These are phyloP conservation scores for Epichloe aotearoae DNA, from an alignment of 2,329 filamentous ascomycete species.

Conservation along the genomic window DNA sequence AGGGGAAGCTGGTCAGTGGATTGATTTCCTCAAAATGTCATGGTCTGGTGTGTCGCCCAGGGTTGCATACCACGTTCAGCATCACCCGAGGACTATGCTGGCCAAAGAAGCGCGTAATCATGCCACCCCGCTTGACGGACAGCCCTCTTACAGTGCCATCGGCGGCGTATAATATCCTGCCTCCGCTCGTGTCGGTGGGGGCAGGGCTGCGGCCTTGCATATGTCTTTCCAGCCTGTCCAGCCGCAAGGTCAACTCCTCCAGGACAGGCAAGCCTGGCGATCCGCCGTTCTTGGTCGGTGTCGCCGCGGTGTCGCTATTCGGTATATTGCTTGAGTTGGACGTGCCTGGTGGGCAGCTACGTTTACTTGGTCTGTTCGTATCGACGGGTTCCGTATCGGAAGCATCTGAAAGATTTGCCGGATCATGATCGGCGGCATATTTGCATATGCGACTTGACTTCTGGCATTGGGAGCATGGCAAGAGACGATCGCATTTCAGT, in stretches of 20 bases:
- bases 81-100: slow-evolving; percentile 40
- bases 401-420: slow-evolving; percentile 33
- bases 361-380: slow-evolving; percentile 23
- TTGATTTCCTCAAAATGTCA: background rate
- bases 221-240: slow-evolving; percentile 41
- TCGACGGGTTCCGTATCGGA: slow-evolving; percentile 28
- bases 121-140: slow-evolving; percentile 32
- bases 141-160: slow-evolving; percentile 35
- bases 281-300: slow-evolving; percentile 21
- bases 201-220: slow-evolving; percentile 29
- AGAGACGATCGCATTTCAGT: slow-evolving; percentile 41
- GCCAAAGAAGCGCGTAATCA: slow-evolving; percentile 37
- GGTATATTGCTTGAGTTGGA: slow-evolving; percentile 10
- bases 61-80: slow-evolving; percentile 34
- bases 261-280: slow-evolving; percentile 21
- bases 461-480: slow-evolving; percentile 44
- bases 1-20: background rate
- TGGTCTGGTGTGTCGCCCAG: background rate
- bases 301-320: slow-evolving; percentile 13
- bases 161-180: slow-evolving; percentile 21
- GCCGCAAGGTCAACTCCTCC: slow-evolving; percentile 34
- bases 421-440: slow-evolving; percentile 37
- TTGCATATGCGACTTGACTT: slow-evolving; percentile 41
- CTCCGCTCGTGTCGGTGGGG: slow-evolving; percentile 21
- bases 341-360: slow-evolving; percentile 19